These are phyloP conservation scores for Fraxinus paxiana DNA, from an alignment of 305 asterid genomes.

Conservation along the genomic window DNA sequence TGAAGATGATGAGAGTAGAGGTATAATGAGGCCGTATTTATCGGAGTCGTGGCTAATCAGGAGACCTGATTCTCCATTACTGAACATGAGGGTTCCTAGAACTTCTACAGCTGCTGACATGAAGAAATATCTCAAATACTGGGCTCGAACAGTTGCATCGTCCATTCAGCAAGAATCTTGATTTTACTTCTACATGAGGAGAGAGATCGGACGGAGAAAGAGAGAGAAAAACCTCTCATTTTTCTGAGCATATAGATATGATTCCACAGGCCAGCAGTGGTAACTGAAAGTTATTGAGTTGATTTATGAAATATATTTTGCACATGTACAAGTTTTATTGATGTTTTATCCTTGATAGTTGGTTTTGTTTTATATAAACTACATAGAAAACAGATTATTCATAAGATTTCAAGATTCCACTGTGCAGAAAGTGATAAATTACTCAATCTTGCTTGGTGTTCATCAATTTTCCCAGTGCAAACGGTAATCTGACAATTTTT, in stretches of 20 bases:
- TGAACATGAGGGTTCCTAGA: constrained; percentile 40
- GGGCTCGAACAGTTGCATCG: constrained; percentile 68
- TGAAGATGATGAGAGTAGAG: constrained; percentile 8
- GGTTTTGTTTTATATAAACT: not conserved
- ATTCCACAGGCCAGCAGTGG: not conserved
- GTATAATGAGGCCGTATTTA: constrained; percentile 32
- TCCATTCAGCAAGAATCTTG: constrained; percentile 42
- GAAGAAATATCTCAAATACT: constrained; percentile 58
- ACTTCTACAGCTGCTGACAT: constrained; percentile 41
- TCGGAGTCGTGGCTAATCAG: constrained; percentile 47
- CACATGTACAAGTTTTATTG: not conserved
- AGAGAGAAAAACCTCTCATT: not conserved
- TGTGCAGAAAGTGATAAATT: too few relatives aligned
- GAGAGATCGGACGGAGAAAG: not conserved
- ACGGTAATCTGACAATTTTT: too few relatives aligned
- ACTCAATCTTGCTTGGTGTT: too few relatives aligned
- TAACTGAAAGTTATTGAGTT: not conserved
- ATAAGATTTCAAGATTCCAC: not conserved
- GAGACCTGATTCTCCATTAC: constrained; percentile 45
- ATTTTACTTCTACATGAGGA: not conserved
- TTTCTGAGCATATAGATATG: not conserved
- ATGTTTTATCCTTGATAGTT: not conserved
- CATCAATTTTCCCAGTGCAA: too few relatives aligned
- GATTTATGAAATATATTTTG: not conserved
- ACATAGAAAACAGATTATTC: not conserved